phyloP scores from a whole-genome alignment of 2,329 filamentous ascomycete species.

The Zasmidium cellare region DNA sequence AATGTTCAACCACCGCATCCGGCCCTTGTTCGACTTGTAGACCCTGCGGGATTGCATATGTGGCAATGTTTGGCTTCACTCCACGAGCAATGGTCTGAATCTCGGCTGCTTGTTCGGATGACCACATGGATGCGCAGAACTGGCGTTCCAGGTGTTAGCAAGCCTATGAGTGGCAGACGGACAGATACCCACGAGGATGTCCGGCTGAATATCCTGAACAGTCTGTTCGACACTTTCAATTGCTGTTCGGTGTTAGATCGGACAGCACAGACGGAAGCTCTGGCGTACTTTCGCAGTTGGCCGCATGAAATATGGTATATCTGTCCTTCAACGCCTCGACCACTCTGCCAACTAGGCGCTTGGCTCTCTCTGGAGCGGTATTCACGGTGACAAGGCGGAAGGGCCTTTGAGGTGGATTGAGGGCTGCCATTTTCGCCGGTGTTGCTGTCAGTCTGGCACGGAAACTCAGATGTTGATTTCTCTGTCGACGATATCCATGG shows the following conservation, averaged over 20 bases:
- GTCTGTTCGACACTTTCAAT: conserved; percentile 50
- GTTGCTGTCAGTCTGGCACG: too few species aligned
- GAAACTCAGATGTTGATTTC: too few species aligned
- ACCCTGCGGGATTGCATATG: conserved; percentile 55
- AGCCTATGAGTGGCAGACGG: not conserved
- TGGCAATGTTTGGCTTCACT: conserved; percentile 50
- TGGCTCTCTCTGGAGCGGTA: conserved; percentile 65
- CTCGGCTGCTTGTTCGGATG: conserved; percentile 48
- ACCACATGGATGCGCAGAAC: conserved; percentile 65
- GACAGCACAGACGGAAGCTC: not conserved
- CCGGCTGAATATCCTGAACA: conserved; percentile 54
- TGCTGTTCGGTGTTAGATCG: conserved; percentile 1
- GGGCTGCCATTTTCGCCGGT: conserved; percentile 3
- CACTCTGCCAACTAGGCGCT: conserved; percentile 61
- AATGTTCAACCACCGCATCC: conserved; percentile 56
- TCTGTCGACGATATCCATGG: too few species aligned
- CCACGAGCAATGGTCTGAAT: conserved; percentile 49
- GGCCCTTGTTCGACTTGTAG: conserved; percentile 56
- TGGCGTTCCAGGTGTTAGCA: conserved; percentile 28
- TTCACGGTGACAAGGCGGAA: conserved; percentile 69
- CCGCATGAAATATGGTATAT: conserved; percentile 64
- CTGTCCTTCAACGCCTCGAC: conserved; percentile 61
- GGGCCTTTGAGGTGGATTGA: conserved; percentile 45
- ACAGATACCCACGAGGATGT: conserved; percentile 30
- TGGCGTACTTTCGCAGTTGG: conserved; percentile 60